Conservation (phyloP, 139 green algal species). For the Axilococcus clingmanii region DNA sequence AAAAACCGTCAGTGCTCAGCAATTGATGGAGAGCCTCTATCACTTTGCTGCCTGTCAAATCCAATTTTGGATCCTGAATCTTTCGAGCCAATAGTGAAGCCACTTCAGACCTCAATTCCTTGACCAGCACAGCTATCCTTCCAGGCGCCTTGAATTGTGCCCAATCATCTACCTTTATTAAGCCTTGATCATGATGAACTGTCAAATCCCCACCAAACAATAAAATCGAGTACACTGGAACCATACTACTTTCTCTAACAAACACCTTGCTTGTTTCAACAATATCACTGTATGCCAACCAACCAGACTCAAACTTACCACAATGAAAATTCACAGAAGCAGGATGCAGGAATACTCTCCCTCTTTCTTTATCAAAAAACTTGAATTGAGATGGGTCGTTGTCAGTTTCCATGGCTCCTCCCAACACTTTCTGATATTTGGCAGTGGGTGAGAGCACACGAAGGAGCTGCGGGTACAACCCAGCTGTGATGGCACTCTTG, state of each 20-base stretch:
- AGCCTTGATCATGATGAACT: constrained; percentile 35
- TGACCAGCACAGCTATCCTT: constrained; percentile 57
- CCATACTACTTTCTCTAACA: constrained; percentile 61
- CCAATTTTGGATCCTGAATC: constrained; percentile 47
- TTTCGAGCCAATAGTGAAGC: constrained; percentile 56
- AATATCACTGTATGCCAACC: constrained; percentile 82
- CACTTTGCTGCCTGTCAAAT: constrained; percentile 34
- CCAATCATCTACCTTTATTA: constrained; percentile 51
- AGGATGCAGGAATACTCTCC: constrained; percentile 89
- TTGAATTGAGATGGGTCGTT: constrained; percentile 30
- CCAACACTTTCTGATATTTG: constrained; percentile 30
- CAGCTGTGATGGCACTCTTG: constrained; percentile 53
- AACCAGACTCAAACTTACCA: constrained; percentile 52
- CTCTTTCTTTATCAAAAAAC: constrained; percentile 42
- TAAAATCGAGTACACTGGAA: constrained; percentile 73
- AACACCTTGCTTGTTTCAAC: constrained; percentile 58
- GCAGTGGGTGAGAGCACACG: constrained; percentile 57
- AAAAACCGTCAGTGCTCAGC: constrained; percentile 65
- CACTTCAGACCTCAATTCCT: constrained; percentile 56
- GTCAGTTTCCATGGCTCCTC: constrained; percentile 46
- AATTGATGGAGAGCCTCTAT: constrained; percentile 52
- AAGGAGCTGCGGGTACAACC: constrained; percentile 91
- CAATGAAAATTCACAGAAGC: constrained; percentile 68
- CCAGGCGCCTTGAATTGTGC: constrained; percentile 54
- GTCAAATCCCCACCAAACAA: constrained; percentile 69